Evolutionary conservation across 768 basidiomycete species (phyloP).

Genomic region (Trametes coccinea): DNA sequence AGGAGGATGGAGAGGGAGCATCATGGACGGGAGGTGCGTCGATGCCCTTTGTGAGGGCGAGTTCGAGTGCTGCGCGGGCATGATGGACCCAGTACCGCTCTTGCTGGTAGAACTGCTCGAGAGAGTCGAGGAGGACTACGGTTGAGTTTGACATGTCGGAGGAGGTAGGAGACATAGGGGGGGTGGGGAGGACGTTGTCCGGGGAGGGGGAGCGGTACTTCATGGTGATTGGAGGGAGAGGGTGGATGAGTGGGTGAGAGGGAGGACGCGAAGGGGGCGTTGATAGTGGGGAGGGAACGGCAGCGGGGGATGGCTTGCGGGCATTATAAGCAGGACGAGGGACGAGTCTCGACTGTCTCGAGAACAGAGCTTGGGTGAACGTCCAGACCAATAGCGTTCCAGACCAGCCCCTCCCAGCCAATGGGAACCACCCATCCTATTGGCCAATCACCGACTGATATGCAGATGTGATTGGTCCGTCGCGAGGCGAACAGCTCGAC

Average conservation of each 20-base stretch:
- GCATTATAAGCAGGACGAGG: slow-evolving; percentile 24
- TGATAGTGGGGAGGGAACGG: slow-evolving; percentile 28
- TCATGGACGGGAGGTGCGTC: slow-evolving; percentile 28
- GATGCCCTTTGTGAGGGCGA: slow-evolving; percentile 40
- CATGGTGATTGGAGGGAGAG: slow-evolving; percentile 19
- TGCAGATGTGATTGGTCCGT: slow-evolving; percentile 9
- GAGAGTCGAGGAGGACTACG: slow-evolving; percentile 60
- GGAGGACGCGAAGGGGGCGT: slow-evolving; percentile 23
- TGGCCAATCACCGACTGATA: slow-evolving; percentile 23
- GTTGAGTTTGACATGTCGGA: slow-evolving; percentile 36
- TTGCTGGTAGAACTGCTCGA: slow-evolving; percentile 67
- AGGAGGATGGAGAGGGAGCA: slow-evolving; percentile 18
- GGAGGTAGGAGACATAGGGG: slow-evolving; percentile 33
- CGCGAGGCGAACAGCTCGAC: neutral
- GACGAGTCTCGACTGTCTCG: slow-evolving; percentile 30
- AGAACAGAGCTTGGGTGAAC: slow-evolving; percentile 24
- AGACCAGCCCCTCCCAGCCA: slow-evolving; percentile 26
- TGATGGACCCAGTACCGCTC: slow-evolving; percentile 74
- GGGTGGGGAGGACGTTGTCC: slow-evolving; percentile 31
- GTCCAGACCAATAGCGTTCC: slow-evolving; percentile 31
- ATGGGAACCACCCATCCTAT: slow-evolving; percentile 22
- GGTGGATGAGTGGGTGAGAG: neutral
- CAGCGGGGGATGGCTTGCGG: slow-evolving; percentile 21
- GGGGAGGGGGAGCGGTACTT: slow-evolving; percentile 26
- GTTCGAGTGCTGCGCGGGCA: slow-evolving; percentile 60